Evolutionary conservation across 2,329 filamentous ascomycete genomes (phyloP).

Genomic region (Arthrobotrys entomopaga): DNA sequence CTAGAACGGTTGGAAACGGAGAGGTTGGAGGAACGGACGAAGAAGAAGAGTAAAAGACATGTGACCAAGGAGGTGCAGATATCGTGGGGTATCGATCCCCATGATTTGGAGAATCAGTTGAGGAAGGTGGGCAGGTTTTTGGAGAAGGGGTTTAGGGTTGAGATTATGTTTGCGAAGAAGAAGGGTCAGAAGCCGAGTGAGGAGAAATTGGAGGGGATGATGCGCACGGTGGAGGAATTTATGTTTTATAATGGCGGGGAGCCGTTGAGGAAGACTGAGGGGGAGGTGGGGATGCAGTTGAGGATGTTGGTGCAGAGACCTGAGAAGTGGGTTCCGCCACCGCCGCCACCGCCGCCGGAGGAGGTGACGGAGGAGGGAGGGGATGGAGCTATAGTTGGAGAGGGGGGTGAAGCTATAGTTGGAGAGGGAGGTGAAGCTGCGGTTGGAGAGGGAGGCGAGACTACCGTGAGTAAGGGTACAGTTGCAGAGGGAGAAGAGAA

Average conservation of each 20-base stretch:
- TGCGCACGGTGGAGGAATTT: slow-evolving; percentile 66
- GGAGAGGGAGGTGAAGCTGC: background rate
- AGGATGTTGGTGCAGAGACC: slow-evolving; percentile 48
- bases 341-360: slow-evolving; percentile 20
- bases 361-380: slow-evolving; percentile 14
- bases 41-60: slow-evolving; percentile 23
- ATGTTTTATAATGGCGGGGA: slow-evolving; percentile 50
- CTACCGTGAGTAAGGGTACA: background rate
- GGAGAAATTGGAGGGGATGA: slow-evolving; percentile 71
- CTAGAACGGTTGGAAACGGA: slow-evolving; percentile 21
- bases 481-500: background rate
- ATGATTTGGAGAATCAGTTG: slow-evolving; percentile 79
- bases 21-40: background rate
- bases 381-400: background rate
- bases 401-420: background rate
- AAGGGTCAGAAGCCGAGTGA: slow-evolving; percentile 70
- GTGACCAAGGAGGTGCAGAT: slow-evolving; percentile 80
- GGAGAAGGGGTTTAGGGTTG: slow-evolving; percentile 77
- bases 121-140: slow-evolving; percentile 76
- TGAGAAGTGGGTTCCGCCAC: slow-evolving; percentile 45
- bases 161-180: slow-evolving; percentile 77
- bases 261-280: slow-evolving; percentile 23
- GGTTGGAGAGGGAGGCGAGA: background rate
- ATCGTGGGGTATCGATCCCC: slow-evolving; percentile 82
- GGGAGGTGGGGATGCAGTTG: slow-evolving; percentile 37